Evolutionary conservation across 495 filamentous ascomycete genomes (phyloP), one percentile per base, ranked within the genome.

Genomic region (Ramalina intermedia): DNA sequence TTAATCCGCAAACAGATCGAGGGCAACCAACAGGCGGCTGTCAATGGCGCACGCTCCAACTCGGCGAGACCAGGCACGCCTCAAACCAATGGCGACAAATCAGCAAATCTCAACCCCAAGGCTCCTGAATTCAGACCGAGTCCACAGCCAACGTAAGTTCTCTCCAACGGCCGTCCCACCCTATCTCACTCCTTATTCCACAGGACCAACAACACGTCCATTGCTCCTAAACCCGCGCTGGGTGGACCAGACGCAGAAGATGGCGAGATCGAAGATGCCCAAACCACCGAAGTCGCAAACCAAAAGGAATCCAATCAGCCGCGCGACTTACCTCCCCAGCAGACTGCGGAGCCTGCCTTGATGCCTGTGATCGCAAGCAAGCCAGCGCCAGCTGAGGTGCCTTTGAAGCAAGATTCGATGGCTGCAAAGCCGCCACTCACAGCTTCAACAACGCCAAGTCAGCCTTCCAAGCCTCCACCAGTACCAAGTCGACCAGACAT

Each of bases 181-280:
- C 70, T n/a, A 33, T 67, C 50, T 65, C 69, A 23, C 51, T 58
- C 3, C 49, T 57, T 20, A 24, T 49, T 41, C 26, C 41, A 47
- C 49, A 69, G 65, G 17, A 48, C 49, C 14, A 63, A 64, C 35
- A 63, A 58, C 57, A 55, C 60, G 51, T 52, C 56, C 17, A 64
- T 58, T 27, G 56, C 53, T 39, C 61, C 52, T 54, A 66, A 39
- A 51, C 56, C 38, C 63, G 55, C 36, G 9, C 26, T 49, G 39
- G 53, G 65, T 12, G 68, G 63, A 41, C 49, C 60, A 9, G 84
- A 88, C 57, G 81, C 81, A 43, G 84, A 87, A 59, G 84, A 87
- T 64, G 84, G 83, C 21, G 84, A 89, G 56, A 82, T 87, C 29
- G 79, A 84, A 55, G 81, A 87, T 63, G 70, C 69, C 12, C 81